These are phyloP conservation scores for Elsinoe arachidis DNA, from an alignment of 2,329 filamentous ascomycete species.

Conservation along the genomic window DNA sequence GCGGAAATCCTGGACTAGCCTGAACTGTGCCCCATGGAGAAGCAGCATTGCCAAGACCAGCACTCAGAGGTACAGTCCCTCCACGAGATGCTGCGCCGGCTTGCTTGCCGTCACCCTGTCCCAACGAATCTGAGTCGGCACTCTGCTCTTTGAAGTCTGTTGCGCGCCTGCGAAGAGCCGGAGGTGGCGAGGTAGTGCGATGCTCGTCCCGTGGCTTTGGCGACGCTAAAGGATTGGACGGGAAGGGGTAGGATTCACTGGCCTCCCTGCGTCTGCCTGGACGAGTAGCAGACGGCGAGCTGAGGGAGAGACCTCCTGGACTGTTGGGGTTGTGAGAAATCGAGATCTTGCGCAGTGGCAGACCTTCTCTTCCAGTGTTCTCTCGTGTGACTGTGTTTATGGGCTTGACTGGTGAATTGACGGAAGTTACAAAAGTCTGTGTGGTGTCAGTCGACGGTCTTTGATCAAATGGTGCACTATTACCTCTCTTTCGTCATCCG, in stretches of 20 bases:
- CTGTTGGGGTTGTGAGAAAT: conserved; percentile 59
- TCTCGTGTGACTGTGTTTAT: conserved; percentile 61
- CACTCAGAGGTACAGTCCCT: conserved; percentile 42
- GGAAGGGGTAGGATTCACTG: conserved; percentile 56
- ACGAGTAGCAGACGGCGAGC: conserved; percentile 65
- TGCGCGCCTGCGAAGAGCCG: conserved; percentile 51
- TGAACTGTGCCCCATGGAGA: conserved; percentile 54
- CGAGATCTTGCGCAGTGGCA: conserved; percentile 71
- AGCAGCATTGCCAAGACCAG: conserved; percentile 38
- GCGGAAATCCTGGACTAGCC: conserved; percentile 55
- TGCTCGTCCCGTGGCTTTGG: conserved; percentile 58
- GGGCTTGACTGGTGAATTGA: conserved; percentile 89
- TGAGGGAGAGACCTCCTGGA: conserved; percentile 56
- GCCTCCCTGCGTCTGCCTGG: conserved; percentile 72
- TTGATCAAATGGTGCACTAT: neutral
- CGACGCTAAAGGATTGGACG: conserved; percentile 46
- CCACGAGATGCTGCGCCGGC: conserved; percentile 21
- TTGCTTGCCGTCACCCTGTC: neutral
- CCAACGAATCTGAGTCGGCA: conserved; percentile 26
- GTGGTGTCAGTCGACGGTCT: conserved; percentile 16
- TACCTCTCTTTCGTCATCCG: conserved; percentile 58
- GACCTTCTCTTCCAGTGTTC: conserved; percentile 44
- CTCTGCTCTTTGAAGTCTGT: conserved; percentile 50
- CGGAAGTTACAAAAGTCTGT: conserved; percentile 72
- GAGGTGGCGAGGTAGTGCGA: conserved; percentile 51